Percentiles rank a stretch among this genome's conserved stretches.
phyloP scores from a whole-genome alignment of 306 rosid species.

The Mimosa bimucronata region DNA sequence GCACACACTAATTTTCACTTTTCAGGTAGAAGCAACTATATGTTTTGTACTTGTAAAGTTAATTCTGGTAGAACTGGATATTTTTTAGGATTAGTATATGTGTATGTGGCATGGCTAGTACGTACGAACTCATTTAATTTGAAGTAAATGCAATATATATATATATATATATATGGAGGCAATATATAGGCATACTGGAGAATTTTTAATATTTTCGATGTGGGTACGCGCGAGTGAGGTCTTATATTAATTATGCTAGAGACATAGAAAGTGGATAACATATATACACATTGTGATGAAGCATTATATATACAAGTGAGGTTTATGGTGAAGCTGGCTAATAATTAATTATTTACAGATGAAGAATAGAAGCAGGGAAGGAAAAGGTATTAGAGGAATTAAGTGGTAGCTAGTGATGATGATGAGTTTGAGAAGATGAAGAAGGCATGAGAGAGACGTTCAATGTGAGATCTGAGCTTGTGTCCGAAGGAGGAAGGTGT shows the following conservation, averaged over 20 bases:
- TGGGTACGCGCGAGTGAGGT: no score
- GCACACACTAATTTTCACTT: neutral
- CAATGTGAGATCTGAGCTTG: constrained; percentile 50
- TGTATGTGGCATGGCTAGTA: no score
- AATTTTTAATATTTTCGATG: no score
- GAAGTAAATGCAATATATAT: no score
- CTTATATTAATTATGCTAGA: no score
- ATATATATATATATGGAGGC: no score
- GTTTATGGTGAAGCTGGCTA: neutral
- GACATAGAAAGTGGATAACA: neutral
- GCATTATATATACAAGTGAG: neutral
- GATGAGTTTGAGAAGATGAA: constrained; percentile 18
- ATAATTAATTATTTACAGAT: constrained; percentile 13
- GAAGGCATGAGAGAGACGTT: constrained; percentile 52
- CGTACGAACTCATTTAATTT: no score
- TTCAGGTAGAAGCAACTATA: neutral
- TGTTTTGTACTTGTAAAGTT: neutral
- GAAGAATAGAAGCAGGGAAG: neutral
- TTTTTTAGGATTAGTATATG: neutral
- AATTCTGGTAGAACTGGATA: neutral
- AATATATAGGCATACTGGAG: no score
- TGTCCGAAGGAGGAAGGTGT: constrained; percentile 45
- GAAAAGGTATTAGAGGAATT: neutral
- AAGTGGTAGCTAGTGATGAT: neutral
- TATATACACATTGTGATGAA: neutral